Percentiles rank a stretch among this genome's conserved stretches.
Conservation (phyloP, 78 protist species). For the Mantamonas sphyraenae region DNA sequence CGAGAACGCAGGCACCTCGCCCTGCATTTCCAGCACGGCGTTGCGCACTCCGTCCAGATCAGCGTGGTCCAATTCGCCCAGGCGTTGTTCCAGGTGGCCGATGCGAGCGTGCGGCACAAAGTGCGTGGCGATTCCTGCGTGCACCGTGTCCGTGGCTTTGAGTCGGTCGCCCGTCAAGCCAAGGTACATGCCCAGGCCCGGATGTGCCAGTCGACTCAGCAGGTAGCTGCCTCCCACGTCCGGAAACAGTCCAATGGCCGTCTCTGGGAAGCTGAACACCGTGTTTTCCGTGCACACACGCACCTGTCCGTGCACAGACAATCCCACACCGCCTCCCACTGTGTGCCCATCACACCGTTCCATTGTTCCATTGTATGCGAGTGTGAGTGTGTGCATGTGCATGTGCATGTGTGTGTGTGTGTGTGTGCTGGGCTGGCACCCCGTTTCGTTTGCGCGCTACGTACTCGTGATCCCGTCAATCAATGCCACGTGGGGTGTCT, state of each 20-base stretch:
- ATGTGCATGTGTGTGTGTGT: neutral
- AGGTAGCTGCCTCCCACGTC: slow-evolving; percentile 59
- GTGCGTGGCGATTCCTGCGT: too few species aligned
- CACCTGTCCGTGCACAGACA: slow-evolving; percentile 58
- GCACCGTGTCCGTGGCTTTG: slow-evolving; percentile 8
- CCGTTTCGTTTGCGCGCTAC: too few species aligned
- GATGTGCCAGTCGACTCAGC: slow-evolving; percentile 1
- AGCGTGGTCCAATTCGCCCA: too few species aligned
- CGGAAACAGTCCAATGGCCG: slow-evolving; percentile 69
- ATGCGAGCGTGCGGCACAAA: too few species aligned
- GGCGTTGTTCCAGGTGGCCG: too few species aligned
- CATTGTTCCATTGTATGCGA: too few species aligned
- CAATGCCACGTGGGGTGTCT: slow-evolving; percentile 61
- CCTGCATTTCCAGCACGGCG: too few species aligned
- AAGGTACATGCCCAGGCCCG: slow-evolving; percentile 52
- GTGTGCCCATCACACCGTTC: neutral
- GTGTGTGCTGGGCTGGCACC: neutral
- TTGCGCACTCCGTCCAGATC: too few species aligned
- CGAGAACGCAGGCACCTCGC: too few species aligned
- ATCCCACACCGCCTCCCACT: slow-evolving; percentile 80
- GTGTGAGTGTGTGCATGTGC: neutral
- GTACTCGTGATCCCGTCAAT: slow-evolving; percentile 59
- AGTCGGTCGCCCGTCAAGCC: slow-evolving; percentile 65
- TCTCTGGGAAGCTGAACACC: slow-evolving; percentile 84
- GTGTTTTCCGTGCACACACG: slow-evolving; percentile 75